Evolutionary conservation across 208 protist species (phyloP).

Genomic region (Leishmania lainsoni): DNA sequence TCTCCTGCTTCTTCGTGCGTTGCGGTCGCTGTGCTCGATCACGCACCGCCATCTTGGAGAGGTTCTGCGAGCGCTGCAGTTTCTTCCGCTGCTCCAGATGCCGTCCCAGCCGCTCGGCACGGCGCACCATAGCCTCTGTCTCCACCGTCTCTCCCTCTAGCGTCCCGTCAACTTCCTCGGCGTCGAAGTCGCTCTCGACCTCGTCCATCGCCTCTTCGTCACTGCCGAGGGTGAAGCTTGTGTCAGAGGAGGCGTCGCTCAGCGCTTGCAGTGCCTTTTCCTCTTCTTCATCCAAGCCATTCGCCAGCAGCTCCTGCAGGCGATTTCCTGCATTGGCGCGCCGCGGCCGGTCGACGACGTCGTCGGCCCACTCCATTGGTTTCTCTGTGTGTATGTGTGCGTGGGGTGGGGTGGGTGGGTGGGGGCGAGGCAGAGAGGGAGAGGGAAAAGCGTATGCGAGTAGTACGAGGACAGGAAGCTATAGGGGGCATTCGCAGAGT

Average conservation of each 20-base stretch:
- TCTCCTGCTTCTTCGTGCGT: not conserved
- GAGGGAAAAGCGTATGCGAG: not conserved
- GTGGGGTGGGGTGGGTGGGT: not conserved
- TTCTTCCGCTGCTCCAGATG: slow-evolving; percentile 29
- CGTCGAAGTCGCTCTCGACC: slow-evolving; percentile 81
- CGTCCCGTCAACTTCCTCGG: slow-evolving; percentile 46
- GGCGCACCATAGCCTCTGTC: slow-evolving; percentile 58
- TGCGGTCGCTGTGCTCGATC: slow-evolving; percentile 6
- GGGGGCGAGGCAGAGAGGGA: no score
- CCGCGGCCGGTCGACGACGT: slow-evolving; percentile 33
- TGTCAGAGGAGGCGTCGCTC: slow-evolving; percentile 55
- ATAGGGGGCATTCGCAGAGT: not conserved
- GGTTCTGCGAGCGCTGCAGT: slow-evolving; percentile 33
- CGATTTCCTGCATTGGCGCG: slow-evolving; percentile 71
- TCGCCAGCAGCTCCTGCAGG: slow-evolving; percentile 64
- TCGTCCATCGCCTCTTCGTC: slow-evolving; percentile 66
- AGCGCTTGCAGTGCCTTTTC: slow-evolving; percentile 52
- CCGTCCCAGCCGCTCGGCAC: slow-evolving; percentile 51
- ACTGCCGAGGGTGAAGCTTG: slow-evolving; percentile 59
- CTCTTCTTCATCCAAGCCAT: slow-evolving; percentile 72
- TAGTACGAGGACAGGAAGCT: not conserved
- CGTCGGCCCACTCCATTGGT: slow-evolving; percentile 49
- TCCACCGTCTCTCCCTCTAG: slow-evolving; percentile 41
- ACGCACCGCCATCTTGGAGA: slow-evolving; percentile 19
- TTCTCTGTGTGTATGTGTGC: not conserved